Percentiles rank a stretch among this genome's conserved stretches.
Conservation (phyloP, 2,329 filamentous ascomycete genomes). For the Diaporthe sp. region DNA sequence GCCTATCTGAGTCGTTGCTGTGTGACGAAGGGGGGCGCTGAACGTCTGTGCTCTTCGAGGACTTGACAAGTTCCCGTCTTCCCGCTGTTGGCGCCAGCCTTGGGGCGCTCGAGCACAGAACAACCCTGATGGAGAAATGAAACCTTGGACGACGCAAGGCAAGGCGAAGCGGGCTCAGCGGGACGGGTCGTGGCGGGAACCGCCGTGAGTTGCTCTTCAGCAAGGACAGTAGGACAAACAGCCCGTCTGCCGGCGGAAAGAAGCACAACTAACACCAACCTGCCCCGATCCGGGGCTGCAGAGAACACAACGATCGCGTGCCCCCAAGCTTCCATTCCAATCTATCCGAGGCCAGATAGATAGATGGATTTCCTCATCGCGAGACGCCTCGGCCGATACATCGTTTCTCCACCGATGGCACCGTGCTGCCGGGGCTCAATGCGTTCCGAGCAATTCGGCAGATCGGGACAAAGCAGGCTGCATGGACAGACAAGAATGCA, state of each 20-base stretch:
- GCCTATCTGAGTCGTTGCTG: not conserved
- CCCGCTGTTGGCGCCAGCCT: constrained; percentile 30
- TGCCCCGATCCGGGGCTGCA: constrained; percentile 7
- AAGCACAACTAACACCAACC: constrained; percentile 12
- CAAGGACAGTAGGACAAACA: constrained; percentile 5
- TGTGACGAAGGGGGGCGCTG: constrained; percentile 19
- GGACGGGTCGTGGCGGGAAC: constrained; percentile 34
- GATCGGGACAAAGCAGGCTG: constrained; percentile 11
- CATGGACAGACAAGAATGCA: constrained; percentile 3
- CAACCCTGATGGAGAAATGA: constrained; percentile 28
- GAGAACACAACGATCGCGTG: constrained; percentile 15
- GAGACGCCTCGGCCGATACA: constrained; percentile 20
- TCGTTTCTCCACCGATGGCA: constrained; percentile 22
- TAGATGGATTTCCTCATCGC: constrained; percentile 11
- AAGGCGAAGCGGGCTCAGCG: constrained; percentile 28
- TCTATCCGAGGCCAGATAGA: constrained; percentile 16
- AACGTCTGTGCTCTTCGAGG: constrained; percentile 13
- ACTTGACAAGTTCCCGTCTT: constrained; percentile 17
- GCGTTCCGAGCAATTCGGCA: not conserved
- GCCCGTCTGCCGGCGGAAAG: constrained; percentile 17
- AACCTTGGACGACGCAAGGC: constrained; percentile 20
- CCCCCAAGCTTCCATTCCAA: constrained; percentile 26
- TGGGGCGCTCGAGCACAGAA: constrained; percentile 19
- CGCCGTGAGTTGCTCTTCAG: constrained; percentile 27
- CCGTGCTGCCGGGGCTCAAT: not conserved